phyloP scores from a whole-genome alignment of 352 stramenopile genomes.

The Pythium sukuiense region DNA sequence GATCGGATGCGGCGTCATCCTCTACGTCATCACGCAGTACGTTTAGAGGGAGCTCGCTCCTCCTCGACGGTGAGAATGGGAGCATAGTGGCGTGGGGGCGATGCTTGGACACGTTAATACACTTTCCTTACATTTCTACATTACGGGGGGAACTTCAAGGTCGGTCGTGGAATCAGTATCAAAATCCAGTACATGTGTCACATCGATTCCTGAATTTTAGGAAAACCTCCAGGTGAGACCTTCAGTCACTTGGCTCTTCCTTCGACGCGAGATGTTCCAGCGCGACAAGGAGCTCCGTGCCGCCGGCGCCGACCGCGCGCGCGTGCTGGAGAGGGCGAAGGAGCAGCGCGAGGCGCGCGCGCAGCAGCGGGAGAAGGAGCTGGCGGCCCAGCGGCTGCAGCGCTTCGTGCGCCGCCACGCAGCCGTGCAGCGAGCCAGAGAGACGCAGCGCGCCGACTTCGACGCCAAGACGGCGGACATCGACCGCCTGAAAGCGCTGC shows the following conservation, averaged over 20 bases:
- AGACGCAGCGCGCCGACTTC: conserved; percentile 33
- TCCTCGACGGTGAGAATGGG: neutral
- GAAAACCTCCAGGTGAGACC: neutral
- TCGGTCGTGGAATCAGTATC: neutral
- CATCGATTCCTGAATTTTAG: neutral
- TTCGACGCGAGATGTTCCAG: conserved; percentile 39
- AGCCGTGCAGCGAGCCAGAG: conserved; percentile 13
- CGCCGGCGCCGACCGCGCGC: conserved; percentile 38
- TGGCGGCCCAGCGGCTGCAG: conserved; percentile 37
- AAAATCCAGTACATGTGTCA: neutral
- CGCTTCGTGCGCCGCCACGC: conserved; percentile 43
- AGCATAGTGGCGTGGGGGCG: neutral
- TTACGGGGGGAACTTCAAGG: neutral
- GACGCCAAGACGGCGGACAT: conserved; percentile 63
- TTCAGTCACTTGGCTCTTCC: neutral
- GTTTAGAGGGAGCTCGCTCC: neutral
- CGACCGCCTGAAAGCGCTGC: conserved; percentile 44
- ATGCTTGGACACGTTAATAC: neutral
- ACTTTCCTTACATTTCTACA: conserved; percentile 2
- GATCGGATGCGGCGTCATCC: conserved; percentile 68
- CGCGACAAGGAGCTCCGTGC: conserved; percentile 49
- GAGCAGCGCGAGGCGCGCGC: conserved; percentile 44
- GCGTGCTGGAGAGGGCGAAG: conserved; percentile 56
- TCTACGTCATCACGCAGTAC: conserved; percentile 59
- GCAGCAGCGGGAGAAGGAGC: conserved; percentile 40